A percentile compares a stretch with the other conserved stretches of the same genome.
These are phyloP conservation scores for Lichtheimia ornata DNA, from an alignment of 371 early-diverging fungal genomes.

Conservation along the genomic window DNA sequence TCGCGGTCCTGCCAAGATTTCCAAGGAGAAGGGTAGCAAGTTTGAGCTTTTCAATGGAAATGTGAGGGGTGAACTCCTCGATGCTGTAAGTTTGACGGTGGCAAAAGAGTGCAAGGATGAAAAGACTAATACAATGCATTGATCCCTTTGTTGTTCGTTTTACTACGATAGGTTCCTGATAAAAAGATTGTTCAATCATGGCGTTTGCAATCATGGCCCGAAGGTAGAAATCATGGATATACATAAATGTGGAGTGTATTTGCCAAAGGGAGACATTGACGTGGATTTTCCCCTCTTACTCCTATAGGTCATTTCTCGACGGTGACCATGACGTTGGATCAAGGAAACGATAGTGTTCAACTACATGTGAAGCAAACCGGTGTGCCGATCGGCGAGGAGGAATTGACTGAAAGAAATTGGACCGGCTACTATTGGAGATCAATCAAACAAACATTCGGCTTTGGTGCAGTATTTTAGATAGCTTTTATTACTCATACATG, in stretches of 20 bases:
- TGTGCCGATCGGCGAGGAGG: conserved; percentile 90
- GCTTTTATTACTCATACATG: not conserved
- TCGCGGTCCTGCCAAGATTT: conserved; percentile 63
- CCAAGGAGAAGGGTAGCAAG: conserved; percentile 52
- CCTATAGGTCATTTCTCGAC: conserved; percentile 75
- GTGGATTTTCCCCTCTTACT: not conserved
- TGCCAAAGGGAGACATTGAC: not conserved
- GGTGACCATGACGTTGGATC: conserved; percentile 76
- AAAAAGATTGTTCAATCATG: conserved; percentile 86
- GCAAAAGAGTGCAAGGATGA: too few relatives aligned
- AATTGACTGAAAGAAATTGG: conserved; percentile 86
- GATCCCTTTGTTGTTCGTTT: not conserved
- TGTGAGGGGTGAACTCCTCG: conserved; percentile 79
- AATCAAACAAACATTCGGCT: conserved; percentile 91
- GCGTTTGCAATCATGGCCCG: conserved; percentile 86
- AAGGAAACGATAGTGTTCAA: conserved; percentile 67
- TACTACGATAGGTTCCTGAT: conserved; percentile 46
- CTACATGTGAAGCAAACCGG: conserved; percentile 81
- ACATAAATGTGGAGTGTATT: not conserved
- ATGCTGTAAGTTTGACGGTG: conserved; percentile 49
- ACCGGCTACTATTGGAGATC: conserved; percentile 90
- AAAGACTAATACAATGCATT: not conserved
- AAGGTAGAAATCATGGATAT: conserved; percentile 38
- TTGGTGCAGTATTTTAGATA: conserved; percentile 48
- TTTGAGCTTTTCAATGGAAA: conserved; percentile 89